These are phyloP conservation scores for Candida glucosophila DNA, from an alignment of 1,139 yeast genomes.

Conservation along the genomic window DNA sequence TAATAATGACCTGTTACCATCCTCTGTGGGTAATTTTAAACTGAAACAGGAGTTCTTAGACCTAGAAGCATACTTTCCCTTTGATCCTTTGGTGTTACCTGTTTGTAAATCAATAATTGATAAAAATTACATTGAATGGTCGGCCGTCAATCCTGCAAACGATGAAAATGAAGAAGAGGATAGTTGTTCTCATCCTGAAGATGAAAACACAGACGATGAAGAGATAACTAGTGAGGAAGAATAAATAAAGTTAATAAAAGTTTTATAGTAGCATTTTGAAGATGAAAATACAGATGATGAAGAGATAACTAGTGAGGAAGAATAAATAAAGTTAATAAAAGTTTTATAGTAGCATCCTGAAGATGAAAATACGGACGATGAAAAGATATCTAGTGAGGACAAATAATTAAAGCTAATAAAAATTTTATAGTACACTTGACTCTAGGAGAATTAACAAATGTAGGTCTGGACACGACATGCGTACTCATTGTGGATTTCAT, in stretches of 20 bases:
- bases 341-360: conserved; percentile 16
- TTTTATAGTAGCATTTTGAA: conserved; percentile 16
- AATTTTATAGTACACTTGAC: too few relatives aligned
- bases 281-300: conserved; percentile 24
- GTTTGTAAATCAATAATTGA: conserved; percentile 44
- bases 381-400: conserved; percentile 8
- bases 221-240: conserved; percentile 6
- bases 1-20: conserved; percentile 19
- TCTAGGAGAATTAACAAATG: too few relatives aligned
- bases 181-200: conserved; percentile 24
- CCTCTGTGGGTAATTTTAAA: conserved; percentile 32
- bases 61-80: conserved; percentile 89
- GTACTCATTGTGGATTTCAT: too few relatives aligned
- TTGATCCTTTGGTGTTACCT: conserved; percentile 80
- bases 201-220: conserved; percentile 24
- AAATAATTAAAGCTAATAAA: conserved; percentile 1
- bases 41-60: conserved; percentile 76
- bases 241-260: not conserved
- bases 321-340: conserved; percentile 1
- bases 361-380: conserved; percentile 22
- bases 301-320: conserved; percentile 6
- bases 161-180: conserved; percentile 65
- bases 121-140: conserved; percentile 73
- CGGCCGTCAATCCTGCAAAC: conserved; percentile 34
- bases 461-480: too few relatives aligned